Percentiles rank a stretch among this genome's conserved stretches.
Evolutionary conservation across 1,284 basidiomycete species (phyloP).

Genomic region (Cerioporus squamosus): DNA sequence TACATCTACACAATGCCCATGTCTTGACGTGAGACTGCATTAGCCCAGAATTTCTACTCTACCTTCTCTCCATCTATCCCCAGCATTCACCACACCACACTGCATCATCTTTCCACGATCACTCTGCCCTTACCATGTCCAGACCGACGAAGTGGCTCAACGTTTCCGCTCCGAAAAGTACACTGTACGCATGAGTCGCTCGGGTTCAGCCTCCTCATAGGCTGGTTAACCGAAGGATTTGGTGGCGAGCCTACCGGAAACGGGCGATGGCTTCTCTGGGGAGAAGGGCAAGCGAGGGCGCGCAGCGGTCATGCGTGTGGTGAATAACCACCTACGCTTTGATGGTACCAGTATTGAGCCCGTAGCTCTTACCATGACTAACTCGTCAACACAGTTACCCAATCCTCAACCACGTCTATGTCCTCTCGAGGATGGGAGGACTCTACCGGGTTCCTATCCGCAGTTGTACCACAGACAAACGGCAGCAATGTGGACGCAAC

Average conservation of each 20-base stretch:
- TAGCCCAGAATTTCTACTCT: slow-evolving; percentile 79
- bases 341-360: slow-evolving; percentile 65
- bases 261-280: slow-evolving; percentile 82
- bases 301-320: slow-evolving; percentile 88
- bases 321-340: slow-evolving; percentile 92
- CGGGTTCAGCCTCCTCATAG: slow-evolving; percentile 89
- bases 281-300: slow-evolving; percentile 81
- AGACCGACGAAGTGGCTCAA: slow-evolving; percentile 82
- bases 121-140: slow-evolving; percentile 86
- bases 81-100: slow-evolving; percentile 70
- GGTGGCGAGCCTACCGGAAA: slow-evolving; percentile 84
- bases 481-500: slow-evolving; percentile 46
- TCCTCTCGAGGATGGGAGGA: slow-evolving; percentile 78
- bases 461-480: slow-evolving; percentile 70
- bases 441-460: slow-evolving; percentile 78
- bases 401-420: slow-evolving; percentile 67
- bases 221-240: slow-evolving; percentile 95
- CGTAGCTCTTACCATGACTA: slow-evolving; percentile 28
- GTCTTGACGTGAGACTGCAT: no score
- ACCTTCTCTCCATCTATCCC: slow-evolving; percentile 75
- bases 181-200: slow-evolving; percentile 88
- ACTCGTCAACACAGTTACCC: slow-evolving; percentile 56
- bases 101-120: slow-evolving; percentile 85
- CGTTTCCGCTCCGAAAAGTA: slow-evolving; percentile 93
- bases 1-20: background rate